phyloP scores from a whole-genome alignment of 139 green algal genomes.

The Chlamydomonas incerta region DNA sequence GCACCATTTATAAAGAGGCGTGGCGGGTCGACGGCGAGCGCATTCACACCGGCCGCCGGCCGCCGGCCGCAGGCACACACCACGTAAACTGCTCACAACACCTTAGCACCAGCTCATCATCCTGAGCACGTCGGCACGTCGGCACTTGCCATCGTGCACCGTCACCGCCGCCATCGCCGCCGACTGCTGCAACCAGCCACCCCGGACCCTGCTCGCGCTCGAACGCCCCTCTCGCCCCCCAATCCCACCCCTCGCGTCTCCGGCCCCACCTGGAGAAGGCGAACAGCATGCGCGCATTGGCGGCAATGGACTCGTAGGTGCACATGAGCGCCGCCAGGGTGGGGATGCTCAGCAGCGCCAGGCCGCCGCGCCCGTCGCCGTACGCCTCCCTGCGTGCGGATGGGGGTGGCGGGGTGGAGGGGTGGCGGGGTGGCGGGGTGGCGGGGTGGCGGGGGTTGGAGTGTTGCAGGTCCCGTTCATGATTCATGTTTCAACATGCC shows the following conservation, averaged over 20 bases:
- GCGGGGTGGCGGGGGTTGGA: neutral
- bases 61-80: too few species aligned
- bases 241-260: neutral
- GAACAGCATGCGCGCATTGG: slow-evolving; percentile 28
- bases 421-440: neutral
- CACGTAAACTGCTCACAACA: too few species aligned
- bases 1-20: too few species aligned
- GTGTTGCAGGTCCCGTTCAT: neutral
- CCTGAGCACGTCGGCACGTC: too few species aligned
- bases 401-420: neutral
- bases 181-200: too few species aligned
- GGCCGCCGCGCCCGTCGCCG: slow-evolving; percentile 16
- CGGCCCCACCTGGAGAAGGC: slow-evolving; percentile 20
- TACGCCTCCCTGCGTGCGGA: neutral
- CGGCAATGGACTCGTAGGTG: neutral
- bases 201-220: too few species aligned
- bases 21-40: too few species aligned
- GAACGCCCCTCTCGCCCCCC: neutral
- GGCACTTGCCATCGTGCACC: too few species aligned
- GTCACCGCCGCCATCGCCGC: too few species aligned
- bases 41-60: too few species aligned
- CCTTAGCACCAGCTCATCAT: too few species aligned
- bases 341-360: slow-evolving; percentile 11
- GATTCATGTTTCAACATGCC: too few species aligned
- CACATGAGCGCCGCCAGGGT: neutral